Evolutionary conservation across 345 rosid species (phyloP), one percentile per base, ranked within the genome.

Genomic region (Capsella bursapastoris): DNA sequence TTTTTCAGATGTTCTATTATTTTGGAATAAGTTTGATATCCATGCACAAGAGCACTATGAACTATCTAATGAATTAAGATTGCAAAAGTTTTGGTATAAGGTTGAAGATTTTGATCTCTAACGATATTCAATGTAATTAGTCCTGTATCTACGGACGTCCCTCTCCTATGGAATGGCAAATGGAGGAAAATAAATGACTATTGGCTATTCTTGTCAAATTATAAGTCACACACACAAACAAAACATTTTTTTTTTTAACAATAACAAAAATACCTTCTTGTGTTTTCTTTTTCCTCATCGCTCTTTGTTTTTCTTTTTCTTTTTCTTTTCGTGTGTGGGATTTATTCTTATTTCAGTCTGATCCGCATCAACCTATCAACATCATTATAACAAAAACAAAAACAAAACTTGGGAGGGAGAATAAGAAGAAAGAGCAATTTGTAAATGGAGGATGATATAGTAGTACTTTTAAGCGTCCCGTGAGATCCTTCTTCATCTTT

Each of bases 131-230:
- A 40, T 56, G 38, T 57, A 48, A 38, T 14, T 29, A 62, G 66
- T 50, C 72, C 77, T 77, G 61, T 71, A 64, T 77, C 68, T 32
- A 58, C 80, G 80, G 80, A 77, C 57, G 68, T 57, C 80, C 80
- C 77, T 70, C 71, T 57, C 76, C 71, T 77, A 37, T 70, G 66
- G 71, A 57, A 77, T 57, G 80, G 31, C 59, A 56, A 66, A 68
- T 52, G 69, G 40, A 75, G 65, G 41, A 44, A 45, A 62, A 53
- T 7, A 16, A 56, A 16, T 48, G 60, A 71, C 47, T 70, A 13
- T 48, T 70, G 10, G 47, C 80, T 71, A 77, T 77, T 71, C 67
- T 77, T 71, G 80, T 71, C 77, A 77, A 71, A 77, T 52, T 71
- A 71, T 65, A 77, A 77, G 66, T 77, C 76, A 44, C 70, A 70